Base-by-base conservation (phyloP, 257 asterid species). In the Plantago elongata region DNA sequence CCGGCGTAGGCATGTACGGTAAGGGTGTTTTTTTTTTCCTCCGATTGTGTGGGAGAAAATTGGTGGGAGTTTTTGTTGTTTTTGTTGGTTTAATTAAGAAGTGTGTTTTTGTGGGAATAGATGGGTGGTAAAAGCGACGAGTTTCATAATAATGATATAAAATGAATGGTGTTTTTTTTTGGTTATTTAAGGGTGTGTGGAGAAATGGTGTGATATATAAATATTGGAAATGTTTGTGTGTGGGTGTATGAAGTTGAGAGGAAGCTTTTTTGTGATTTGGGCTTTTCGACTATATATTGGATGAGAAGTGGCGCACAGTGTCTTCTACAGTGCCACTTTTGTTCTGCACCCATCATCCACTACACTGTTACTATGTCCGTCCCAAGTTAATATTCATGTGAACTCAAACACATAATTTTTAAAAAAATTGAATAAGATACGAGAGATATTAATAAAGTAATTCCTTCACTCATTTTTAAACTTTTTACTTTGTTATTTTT, bases 1-100 rank as follows among this genome's bases (percentile, higher is more conserved):
- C 96, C 57, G 95, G 93, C 62, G 95, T 92, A 75, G 99, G 99
- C 99, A 92, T 48, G 40, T 5, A 55, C 45, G 46, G 7, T 9
- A 7, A 3, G 14, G 7, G 30, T 34, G 15, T 38, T n/a, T 34
- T 37, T 34, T 34, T 5, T 34, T 5, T 34, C 8, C 40, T 34
- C 40, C 8, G 40, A 7, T 14, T 57, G 38, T 57, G 14, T 9
- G 62, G 16, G n/a, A 37, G 16, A 43, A 40, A 56, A 38, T 12
- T 37, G 58, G 7, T 38, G 18, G 61, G 11, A 30, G 11, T 10
- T 43, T 3, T 38, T 43, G 12, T 12, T 18, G n/a, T n/a, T n/a
- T n/a, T n/a, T n/a, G n/a, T n/a, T n/a, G n/a, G n/a, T n/a, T 38
- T 14, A 17, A 44, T 14, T 3, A 42, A 58, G 30, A 42, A 58